Evolutionary conservation across 1,139 yeast species (phyloP), one percentile per base, ranked within the genome.

Genomic region (Blastobotrys persicus): DNA sequence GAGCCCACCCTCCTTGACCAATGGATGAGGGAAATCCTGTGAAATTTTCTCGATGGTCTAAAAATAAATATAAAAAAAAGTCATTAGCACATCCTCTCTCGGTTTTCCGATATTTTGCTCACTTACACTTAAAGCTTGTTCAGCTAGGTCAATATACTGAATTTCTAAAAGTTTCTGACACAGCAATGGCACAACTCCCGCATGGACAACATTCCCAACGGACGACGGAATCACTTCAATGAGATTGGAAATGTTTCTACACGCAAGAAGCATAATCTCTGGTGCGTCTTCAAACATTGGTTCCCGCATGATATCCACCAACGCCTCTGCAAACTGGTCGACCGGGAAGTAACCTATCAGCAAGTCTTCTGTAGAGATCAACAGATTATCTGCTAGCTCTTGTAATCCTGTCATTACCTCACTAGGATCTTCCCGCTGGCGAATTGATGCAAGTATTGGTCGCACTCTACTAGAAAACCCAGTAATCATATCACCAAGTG

Each of bases 81-180:
- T 13, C 42, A 38, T 17, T 13, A 6, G 14, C 12, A 20, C 12
- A 26, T 31, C 11, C 20, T 34, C 9, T 14, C 31, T 12, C 18
- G 18, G 12, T 23, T 9, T 23, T 9, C 28, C 9, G 9, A 23
- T 23, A 5, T 6, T 23, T 23, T 23, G 28, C 28, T n/a, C 26
- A 51, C 76, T 69, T 0, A 94, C 83, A 58, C 85, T 91, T 41
- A 92, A 70, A 0, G 92, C 91, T 66, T 91, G 97, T 64, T 92
- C 98, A 0, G 97, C 95, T 51, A 92, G 73, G 65, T 92, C 98
- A 48, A 92, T 91, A 64, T 80, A 89, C 51, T 82, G 81, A 16
- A 91, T 85, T 58, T 88, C 95, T 56, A 79, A 65, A 42, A 92
- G 68, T 59, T 86, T 86, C 11, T 75, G 72, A 57, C 87, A 81